Evolutionary conservation across 2,329 filamentous ascomycete species (phyloP), one percentile per base, ranked within the genome.

Genomic region (Cordyceps javanica): DNA sequence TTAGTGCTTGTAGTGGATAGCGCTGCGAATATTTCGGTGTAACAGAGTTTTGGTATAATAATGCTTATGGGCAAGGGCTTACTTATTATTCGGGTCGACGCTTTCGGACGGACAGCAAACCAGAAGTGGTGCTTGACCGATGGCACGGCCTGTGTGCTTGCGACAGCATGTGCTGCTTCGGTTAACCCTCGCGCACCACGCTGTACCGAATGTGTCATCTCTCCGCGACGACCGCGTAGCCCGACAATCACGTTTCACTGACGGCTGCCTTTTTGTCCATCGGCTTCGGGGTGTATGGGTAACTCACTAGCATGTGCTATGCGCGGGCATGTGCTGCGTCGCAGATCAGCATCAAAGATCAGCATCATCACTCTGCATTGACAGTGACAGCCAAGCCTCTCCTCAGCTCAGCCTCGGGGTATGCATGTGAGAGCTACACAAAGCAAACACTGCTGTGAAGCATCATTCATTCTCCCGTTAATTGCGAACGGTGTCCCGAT

Each of bases 391-490:
- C 8, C 19, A n/a, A 34, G 19, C 9, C 39, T 7, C 38, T n/a
- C 23, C 26, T 42, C n/a, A n/a, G n/a, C n/a, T 54, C 39, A 36
- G 38, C 28, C 51, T n/a, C 30, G 6, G n/a, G 19, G 21, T 32
- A 6, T 45, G 51, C 51, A 54, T 54, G 39, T 54, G 51, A 54
- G 39, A 25, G 51, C 5, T 45, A 30, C 51, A 34, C 50, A 23
- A n/a, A 41, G 19, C 4, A 50, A 28, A 19, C 9, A 16, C 21
- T 39, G 8, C 9, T 25, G 32, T 6, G 25, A 25, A 23, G 19
- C 8, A 36, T 28, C 14, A 16, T 2, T 7, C 2, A 19, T 38
- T 1, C n/a, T 13, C n/a, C 30, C 13, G 30, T 36, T 14, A 25
- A 5, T 49, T 25, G 36, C 13, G 30, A 11, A 36, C 46, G 25